Evolutionary conservation across 805 yeast species (phyloP).

Genomic region (Saccharomyces mikatae): DNA sequence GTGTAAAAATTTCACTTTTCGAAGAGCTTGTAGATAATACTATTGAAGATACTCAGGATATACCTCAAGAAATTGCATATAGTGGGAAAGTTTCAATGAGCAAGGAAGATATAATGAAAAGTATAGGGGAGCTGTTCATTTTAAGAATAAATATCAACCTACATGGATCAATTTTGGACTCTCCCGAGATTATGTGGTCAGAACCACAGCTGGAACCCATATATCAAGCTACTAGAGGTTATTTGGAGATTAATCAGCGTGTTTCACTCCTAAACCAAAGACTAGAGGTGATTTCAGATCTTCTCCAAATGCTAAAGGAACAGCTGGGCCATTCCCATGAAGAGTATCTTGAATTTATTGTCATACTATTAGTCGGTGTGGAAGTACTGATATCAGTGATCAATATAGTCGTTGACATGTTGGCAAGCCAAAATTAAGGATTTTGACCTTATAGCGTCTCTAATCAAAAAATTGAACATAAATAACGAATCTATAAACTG

Average conservation of each 20-base stretch:
- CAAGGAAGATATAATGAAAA: conserved; percentile 91
- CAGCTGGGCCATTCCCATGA: conserved; percentile 93
- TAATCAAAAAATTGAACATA: neutral
- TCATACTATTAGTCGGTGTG: conserved; percentile 82
- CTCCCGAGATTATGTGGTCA: conserved; percentile 98
- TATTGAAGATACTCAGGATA: conserved; percentile 93
- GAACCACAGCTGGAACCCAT: conserved; percentile 97
- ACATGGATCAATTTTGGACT: conserved; percentile 84
- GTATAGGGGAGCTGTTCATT: conserved; percentile 92
- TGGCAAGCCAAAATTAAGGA: conserved; percentile 26
- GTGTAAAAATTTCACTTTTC: conserved; percentile 88
- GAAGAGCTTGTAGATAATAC: conserved; percentile 96
- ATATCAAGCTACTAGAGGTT: conserved; percentile 94
- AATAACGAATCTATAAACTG: neutral
- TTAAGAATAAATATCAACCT: conserved; percentile 72
- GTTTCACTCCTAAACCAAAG: conserved; percentile 86
- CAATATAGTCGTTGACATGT: conserved; percentile 60
- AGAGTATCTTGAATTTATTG: conserved; percentile 85
- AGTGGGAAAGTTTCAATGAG: conserved; percentile 94
- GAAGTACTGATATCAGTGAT: conserved; percentile 84
- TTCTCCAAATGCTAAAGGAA: conserved; percentile 92
- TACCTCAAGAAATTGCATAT: conserved; percentile 90
- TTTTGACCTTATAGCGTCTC: neutral
- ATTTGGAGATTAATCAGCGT: conserved; percentile 88
- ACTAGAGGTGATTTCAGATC: conserved; percentile 85